Conservation (phyloP, 192 early-diverging fungal genomes). For the Mortierella alpina region DNA sequence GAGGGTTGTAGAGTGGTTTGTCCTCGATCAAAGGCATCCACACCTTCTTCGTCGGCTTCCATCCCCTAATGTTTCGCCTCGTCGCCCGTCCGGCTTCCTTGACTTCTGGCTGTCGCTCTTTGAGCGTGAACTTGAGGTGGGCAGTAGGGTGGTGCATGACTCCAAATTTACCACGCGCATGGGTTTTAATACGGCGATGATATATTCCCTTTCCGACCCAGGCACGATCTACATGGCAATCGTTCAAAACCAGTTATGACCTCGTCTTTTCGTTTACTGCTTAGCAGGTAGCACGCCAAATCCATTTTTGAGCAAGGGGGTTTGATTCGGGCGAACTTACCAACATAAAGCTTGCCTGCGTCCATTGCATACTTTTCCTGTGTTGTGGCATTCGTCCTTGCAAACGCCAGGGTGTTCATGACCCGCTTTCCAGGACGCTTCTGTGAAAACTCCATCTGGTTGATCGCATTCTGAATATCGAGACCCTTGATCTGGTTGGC, state of each 20-base stretch:
- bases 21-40: slow-evolving; percentile 77
- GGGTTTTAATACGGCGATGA: slow-evolving; percentile 77
- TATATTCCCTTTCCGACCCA: slow-evolving; percentile 90
- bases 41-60: slow-evolving; percentile 73
- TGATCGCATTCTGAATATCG: slow-evolving; percentile 76
- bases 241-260: neutral
- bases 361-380: slow-evolving; percentile 73
- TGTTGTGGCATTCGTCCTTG: slow-evolving; percentile 70
- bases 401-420: slow-evolving; percentile 74
- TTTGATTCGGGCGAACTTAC: slow-evolving; percentile 34
- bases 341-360: slow-evolving; percentile 66
- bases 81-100: slow-evolving; percentile 43
- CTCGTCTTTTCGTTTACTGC: neutral
- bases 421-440: slow-evolving; percentile 74
- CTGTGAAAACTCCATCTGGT: slow-evolving; percentile 81
- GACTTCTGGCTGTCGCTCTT: slow-evolving; percentile 60
- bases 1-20: slow-evolving; percentile 79
- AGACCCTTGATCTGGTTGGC: slow-evolving; percentile 77
- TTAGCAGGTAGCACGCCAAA: neutral
- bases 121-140: slow-evolving; percentile 86
- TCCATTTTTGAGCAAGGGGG: too few species aligned
- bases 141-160: slow-evolving; percentile 79
- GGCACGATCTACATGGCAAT: slow-evolving; percentile 64
- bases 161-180: slow-evolving; percentile 84
- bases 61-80: slow-evolving; percentile 69